Evolutionary conservation across 768 basidiomycete genomes (phyloP), one percentile per base, ranked within the genome.

Genomic region (Lentinula lateritia): DNA sequence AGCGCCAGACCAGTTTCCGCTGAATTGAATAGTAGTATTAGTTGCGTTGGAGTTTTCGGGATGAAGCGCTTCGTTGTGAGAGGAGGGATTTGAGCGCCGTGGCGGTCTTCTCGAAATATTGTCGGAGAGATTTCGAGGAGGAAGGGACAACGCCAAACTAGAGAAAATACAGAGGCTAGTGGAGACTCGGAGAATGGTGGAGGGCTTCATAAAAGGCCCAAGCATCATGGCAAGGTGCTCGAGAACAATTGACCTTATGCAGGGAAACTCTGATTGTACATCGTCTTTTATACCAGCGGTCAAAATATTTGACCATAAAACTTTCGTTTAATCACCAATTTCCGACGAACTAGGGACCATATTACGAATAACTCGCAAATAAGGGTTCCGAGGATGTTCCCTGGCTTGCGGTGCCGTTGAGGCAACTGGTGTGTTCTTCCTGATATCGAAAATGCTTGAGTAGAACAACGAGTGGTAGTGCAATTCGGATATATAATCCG

Each of bases 1-100:
- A n/a, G 58, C 58, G n/a, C 58, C 58, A 50, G 58, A 32, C 58
- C 58, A 60, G 46, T 60, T 60, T 32, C 32, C 32, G 36, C 58
- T 60, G 46, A 48, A 60, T 12, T 57, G 46, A 12, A 23, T 48
- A 18, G 53, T 54, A 13, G 35, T 41, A 23, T 54, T 54, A 18
- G 35, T 10, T 12, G 35, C 36, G 15, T 18, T 54, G 35, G 53
- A 54, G 38, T 7, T 23, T 12, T 39, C 53, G 39, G 18, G 2
- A 16, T 35, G 35, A 20, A 1, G 18, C 20, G 10, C 53, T n/a
- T 20, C 38, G 0, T 39, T n/a, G 35, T 36, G 53, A 9, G 18
- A 18, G 1, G 13, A 18, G 36, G 53, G 53, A 39, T 35, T 38
- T 2, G 53, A 36, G 6, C 39, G 53, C 35, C 38, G 53, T 6